Evolutionary conservation across 371 early-diverging fungal species (phyloP).

Genomic region (Syncephalastrum sp.): DNA sequence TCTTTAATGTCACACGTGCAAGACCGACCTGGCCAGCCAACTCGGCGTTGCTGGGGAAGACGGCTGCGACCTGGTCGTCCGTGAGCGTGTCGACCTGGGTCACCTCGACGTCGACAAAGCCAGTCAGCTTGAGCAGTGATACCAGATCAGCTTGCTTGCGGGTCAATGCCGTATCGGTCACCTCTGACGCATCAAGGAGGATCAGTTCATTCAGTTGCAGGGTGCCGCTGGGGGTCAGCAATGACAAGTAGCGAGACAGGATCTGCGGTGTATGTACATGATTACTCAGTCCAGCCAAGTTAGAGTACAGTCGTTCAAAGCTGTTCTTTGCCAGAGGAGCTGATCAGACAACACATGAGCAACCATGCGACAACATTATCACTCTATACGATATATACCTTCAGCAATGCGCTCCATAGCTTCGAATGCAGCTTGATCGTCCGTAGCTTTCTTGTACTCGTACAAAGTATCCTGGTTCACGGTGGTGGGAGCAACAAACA

Average conservation of each 20-base stretch:
- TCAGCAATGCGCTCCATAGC: conserved; percentile 45
- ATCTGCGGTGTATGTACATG: conserved; percentile 36
- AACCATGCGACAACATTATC: conserved; percentile 20
- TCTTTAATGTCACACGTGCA: conserved; percentile 60
- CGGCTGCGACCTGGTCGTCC: conserved; percentile 45
- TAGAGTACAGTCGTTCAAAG: conserved; percentile 38
- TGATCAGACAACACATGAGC: conserved; percentile 3
- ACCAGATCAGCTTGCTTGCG: conserved; percentile 41
- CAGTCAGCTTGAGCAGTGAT: conserved; percentile 45
- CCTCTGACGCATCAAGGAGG: conserved; percentile 11
- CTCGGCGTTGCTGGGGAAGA: conserved; percentile 44
- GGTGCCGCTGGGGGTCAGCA: conserved; percentile 33
- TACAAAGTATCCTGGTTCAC: conserved; percentile 27
- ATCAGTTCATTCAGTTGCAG: conserved; percentile 38
- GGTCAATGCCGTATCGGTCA: conserved; percentile 25
- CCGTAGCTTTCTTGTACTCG: conserved; percentile 19
- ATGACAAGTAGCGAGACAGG: conserved; percentile 40
- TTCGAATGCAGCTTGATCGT: conserved; percentile 39
- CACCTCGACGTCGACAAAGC: conserved; percentile 40
- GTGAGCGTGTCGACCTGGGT: conserved; percentile 20
- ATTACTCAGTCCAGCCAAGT: conserved; percentile 34
- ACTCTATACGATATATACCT: conserved; percentile 22
- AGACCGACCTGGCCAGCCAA: conserved; percentile 46
- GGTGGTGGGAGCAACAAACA: conserved; percentile 36
- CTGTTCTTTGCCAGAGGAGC: conserved; percentile 38